Evolutionary conservation across 2,329 filamentous ascomycete species (phyloP).

Genomic region (Bipolaris oryzae): DNA sequence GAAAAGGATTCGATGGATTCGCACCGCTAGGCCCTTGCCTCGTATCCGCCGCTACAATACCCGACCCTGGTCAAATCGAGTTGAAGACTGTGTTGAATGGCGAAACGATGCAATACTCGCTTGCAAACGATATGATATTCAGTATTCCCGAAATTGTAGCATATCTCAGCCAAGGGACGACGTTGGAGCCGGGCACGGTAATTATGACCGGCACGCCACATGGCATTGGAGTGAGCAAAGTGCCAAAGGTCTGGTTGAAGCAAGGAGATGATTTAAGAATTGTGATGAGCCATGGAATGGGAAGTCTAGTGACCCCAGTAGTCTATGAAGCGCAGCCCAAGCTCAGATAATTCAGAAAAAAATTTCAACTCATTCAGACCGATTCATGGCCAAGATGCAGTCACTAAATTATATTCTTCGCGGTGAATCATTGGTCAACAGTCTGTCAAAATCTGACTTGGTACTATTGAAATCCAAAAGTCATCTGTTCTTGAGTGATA

Average conservation of each 20-base stretch:
- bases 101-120: constrained; percentile 50
- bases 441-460: no score
- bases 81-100: constrained; percentile 55
- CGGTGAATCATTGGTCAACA: neutral
- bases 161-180: constrained; percentile 50
- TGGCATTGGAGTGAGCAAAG: constrained; percentile 52
- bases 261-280: constrained; percentile 51
- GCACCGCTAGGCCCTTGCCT: constrained; percentile 56
- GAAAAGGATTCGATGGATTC: constrained; percentile 60
- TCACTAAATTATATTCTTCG: neutral
- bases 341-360: neutral
- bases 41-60: constrained; percentile 49
- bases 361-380: no score
- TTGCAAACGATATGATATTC: constrained; percentile 55
- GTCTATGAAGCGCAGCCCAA: constrained; percentile 18
- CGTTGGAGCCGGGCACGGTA: constrained; percentile 51
- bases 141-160: constrained; percentile 51
- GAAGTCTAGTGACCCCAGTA: constrained; percentile 25
- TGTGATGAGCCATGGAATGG: constrained; percentile 37
- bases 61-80: constrained; percentile 48
- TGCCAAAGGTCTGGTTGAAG: constrained; percentile 49
- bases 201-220: constrained; percentile 56
- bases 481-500: constrained; percentile 22
- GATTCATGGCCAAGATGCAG: neutral
- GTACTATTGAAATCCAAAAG: constrained; percentile 2